Evolutionary conservation across 163 green algal species (phyloP).

Genomic region (Chlamydomonas reinhardtii): DNA sequence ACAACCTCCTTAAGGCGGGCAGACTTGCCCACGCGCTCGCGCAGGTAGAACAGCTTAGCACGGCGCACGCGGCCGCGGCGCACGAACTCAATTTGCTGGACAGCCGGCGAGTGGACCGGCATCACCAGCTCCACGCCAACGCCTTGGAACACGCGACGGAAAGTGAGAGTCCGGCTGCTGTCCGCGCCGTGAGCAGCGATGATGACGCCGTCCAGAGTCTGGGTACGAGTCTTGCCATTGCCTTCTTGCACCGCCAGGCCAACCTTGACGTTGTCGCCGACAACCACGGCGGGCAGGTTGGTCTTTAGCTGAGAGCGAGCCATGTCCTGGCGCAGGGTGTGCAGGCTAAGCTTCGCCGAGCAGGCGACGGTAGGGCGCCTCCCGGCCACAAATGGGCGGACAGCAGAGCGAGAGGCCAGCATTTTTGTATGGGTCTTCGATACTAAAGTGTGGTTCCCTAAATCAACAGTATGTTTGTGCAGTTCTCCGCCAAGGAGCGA

Average conservation of each 20-base stretch:
- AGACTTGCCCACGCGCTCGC: slow-evolving; percentile 69
- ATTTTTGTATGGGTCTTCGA: slow-evolving; percentile 6
- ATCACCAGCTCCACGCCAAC: slow-evolving; percentile 74
- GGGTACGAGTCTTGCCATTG: slow-evolving; percentile 70
- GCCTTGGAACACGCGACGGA: slow-evolving; percentile 72
- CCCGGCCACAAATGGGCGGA: slow-evolving; percentile 28
- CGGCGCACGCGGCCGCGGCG: slow-evolving; percentile 72
- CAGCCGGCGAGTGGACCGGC: slow-evolving; percentile 70
- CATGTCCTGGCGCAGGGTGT: slow-evolving; percentile 50
- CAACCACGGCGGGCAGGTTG: slow-evolving; percentile 52
- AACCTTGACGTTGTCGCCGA: slow-evolving; percentile 68
- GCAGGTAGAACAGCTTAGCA: slow-evolving; percentile 86
- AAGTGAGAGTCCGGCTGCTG: slow-evolving; percentile 70
- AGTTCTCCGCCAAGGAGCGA: too few species aligned
- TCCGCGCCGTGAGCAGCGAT: slow-evolving; percentile 63
- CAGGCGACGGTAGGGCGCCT: slow-evolving; percentile 29
- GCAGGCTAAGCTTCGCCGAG: slow-evolving; percentile 54
- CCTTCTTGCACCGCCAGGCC: slow-evolving; percentile 65
- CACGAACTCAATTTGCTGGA: slow-evolving; percentile 75
- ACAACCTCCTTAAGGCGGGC: slow-evolving; percentile 67
- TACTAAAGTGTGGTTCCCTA: too few species aligned
- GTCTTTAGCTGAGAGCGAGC: slow-evolving; percentile 53
- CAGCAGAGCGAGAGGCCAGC: slow-evolving; percentile 16
- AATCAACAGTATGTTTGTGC: too few species aligned
- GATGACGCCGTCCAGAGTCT: slow-evolving; percentile 70